phyloP scores from a whole-genome alignment of 495 filamentous ascomycete genomes.

The Penicillium daleae region DNA sequence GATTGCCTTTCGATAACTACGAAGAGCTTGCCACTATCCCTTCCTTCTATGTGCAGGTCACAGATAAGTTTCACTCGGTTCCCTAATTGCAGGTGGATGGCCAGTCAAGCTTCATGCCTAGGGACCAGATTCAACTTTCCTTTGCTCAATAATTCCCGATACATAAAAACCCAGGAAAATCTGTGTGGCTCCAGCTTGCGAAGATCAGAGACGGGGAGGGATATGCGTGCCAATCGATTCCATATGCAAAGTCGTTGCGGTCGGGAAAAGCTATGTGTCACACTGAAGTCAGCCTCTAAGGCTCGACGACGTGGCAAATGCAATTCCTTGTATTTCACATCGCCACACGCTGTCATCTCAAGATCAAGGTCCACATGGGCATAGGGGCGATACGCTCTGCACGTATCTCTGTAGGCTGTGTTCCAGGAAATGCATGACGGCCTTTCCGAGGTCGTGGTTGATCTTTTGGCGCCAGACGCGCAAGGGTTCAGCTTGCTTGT shows the following conservation, averaged over 20 bases:
- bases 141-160: no score
- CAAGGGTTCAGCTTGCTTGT: slow-evolving; percentile 13
- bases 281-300: neutral
- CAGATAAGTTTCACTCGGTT: neutral
- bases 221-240: neutral
- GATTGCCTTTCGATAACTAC: neutral
- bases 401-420: slow-evolving; percentile 16
- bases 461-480: slow-evolving; percentile 21
- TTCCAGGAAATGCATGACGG: slow-evolving; percentile 28
- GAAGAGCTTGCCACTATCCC: neutral
- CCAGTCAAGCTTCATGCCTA: neutral
- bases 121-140: no score
- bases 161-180: no score
- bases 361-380: slow-evolving; percentile 12
- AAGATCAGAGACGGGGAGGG: neutral
- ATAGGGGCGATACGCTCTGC: slow-evolving; percentile 20
- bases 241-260: neutral
- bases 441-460: neutral
- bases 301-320: neutral
- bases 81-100: neutral
- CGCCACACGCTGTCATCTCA: no score
- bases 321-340: neutral
- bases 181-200: no score
- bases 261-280: neutral
- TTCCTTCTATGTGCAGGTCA: neutral